Percentiles rank a stretch among this genome's conserved stretches.
Conservation (phyloP, 768 basidiomycete genomes). For the Polyporus arcularius region DNA sequence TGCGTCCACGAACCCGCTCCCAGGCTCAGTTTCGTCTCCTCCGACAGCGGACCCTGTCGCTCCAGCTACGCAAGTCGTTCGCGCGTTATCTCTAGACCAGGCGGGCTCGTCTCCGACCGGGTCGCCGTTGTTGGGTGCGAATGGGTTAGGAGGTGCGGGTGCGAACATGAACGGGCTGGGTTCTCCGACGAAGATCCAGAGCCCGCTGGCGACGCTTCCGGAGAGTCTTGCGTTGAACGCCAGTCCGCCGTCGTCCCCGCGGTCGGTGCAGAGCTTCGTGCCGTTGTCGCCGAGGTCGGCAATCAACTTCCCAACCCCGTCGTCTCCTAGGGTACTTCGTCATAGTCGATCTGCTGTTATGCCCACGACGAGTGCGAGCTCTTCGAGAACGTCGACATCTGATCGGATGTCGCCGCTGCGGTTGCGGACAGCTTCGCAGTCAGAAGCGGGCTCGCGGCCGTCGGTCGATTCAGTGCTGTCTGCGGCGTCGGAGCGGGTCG, state of each 20-base stretch:
- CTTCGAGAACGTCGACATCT: slow-evolving; percentile 8
- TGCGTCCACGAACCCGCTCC: slow-evolving; percentile 17
- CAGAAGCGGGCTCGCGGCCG: slow-evolving; percentile 8
- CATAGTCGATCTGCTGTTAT: slow-evolving; percentile 22
- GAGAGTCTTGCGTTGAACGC: slow-evolving; percentile 9
- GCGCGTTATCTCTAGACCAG: slow-evolving; percentile 18
- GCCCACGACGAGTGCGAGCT: not conserved
- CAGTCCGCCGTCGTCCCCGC: slow-evolving; percentile 22
- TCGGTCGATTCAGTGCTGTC: slow-evolving; percentile 16
- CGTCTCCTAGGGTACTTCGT: slow-evolving; percentile 12
- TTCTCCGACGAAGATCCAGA: slow-evolving; percentile 11
- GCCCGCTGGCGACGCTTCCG: slow-evolving; percentile 14
- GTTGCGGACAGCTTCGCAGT: slow-evolving; percentile 13
- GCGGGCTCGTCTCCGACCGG: slow-evolving; percentile 5
- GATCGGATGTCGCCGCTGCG: slow-evolving; percentile 8
- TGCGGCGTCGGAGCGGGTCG: slow-evolving; percentile 36
- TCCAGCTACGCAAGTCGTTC: slow-evolving; percentile 7
- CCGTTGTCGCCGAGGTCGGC: slow-evolving; percentile 16
- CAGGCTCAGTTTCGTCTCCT: slow-evolving; percentile 19
- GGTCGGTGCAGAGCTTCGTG: slow-evolving; percentile 8
- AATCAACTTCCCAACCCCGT: slow-evolving; percentile 6
- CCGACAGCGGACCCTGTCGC: slow-evolving; percentile 17
- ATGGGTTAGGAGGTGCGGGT: not conserved
- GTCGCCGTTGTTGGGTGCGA: not conserved
- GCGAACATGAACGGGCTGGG: slow-evolving; percentile 5